A percentile compares a stretch with the other conserved stretches of the same genome.
phyloP scores from a whole-genome alignment of 768 basidiomycete species.

The Nidularia sp. region DNA sequence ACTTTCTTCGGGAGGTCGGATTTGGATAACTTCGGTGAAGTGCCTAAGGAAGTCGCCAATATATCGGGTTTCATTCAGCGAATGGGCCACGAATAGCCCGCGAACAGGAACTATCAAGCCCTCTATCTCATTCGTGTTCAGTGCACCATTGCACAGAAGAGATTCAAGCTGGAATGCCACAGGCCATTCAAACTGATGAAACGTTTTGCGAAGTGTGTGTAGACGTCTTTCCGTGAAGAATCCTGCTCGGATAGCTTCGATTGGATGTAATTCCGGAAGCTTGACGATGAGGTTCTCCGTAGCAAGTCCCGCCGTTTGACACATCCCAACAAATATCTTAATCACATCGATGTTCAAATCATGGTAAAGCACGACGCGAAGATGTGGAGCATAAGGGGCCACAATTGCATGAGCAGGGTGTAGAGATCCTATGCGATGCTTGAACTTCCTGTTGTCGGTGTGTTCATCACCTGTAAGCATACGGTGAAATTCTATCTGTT shows the following conservation, averaged over 20 bases:
- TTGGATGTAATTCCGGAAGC: conserved; percentile 5
- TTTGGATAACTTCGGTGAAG: conserved; percentile 46
- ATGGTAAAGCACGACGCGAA: conserved; percentile 59
- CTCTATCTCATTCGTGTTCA: conserved; percentile 57
- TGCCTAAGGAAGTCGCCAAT: conserved; percentile 48
- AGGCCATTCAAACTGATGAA: conserved; percentile 52
- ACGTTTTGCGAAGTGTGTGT: conserved; percentile 9
- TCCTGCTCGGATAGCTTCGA: conserved; percentile 18
- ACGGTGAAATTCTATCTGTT: conserved; percentile 55
- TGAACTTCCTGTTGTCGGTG: conserved; percentile 34
- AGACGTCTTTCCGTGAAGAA: conserved; percentile 44
- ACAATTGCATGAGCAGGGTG: conserved; percentile 55
- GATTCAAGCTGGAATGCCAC: conserved; percentile 78
- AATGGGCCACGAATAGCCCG: conserved; percentile 27
- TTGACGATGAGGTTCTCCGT: conserved; percentile 26
- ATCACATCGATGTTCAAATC: conserved; percentile 39
- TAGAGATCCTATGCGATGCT: conserved; percentile 49
- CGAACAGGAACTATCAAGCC: conserved; percentile 40
- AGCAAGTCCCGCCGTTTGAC: conserved; percentile 35
- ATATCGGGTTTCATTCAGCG: conserved; percentile 16
- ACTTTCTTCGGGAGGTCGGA: conserved; percentile 31
- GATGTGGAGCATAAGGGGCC: conserved; percentile 68
- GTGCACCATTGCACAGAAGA: conserved; percentile 55
- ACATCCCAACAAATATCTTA: conserved; percentile 48
- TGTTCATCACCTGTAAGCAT: conserved; percentile 35